Base-by-base conservation (phyloP, 306 rosid species). In the Prunus armeniaca region DNA sequence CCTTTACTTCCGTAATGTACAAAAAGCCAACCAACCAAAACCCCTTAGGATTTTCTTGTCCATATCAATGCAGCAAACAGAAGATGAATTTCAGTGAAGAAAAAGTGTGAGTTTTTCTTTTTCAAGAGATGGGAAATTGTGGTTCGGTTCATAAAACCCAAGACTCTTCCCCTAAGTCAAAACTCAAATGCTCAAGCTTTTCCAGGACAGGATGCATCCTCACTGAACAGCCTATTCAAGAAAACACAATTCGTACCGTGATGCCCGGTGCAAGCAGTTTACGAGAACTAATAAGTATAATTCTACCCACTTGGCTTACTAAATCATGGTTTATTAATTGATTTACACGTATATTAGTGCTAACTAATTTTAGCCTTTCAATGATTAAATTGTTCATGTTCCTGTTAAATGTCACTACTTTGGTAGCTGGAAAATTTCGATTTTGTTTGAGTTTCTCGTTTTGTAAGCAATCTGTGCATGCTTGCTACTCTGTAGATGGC, bases 111-210 rank as follows among this genome's bases (percentile, higher is more conserved):
- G 61, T 30, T 73, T 9, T 11, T 73, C 3, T 11, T 63, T 22
- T 3, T 34, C 54, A 13, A 54, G 71, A 52, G 32, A 66, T 79
- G 84, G 86, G 90, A 34, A 84, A 82, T 43, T 82, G 86, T 82
- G 74, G 61, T 73, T 49, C 58, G 18, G 65, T 79, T 74, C 85
- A 17, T 56, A 61, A 63, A 61, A 50, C 72, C 75, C 50, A n/a
- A 60, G 70, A 79, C 43, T 24, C 85, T 11, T 67, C 61, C 28
- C 20, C 77, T 2, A 75, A 66, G 25, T 25, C 77, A 4, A 72
- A 66, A 45, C 58, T 66, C 68, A 73, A 52, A 69, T 51, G 82
- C 78, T 71, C 78, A 18, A 75, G 69, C 67, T 70, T 52, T 80
- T 25, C 80, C 3, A 24, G 30, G 43, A 66, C 73, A 12, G 80